Conservation (phyloP, 495 filamentous ascomycete species). For the Darksidea phi region DNA sequence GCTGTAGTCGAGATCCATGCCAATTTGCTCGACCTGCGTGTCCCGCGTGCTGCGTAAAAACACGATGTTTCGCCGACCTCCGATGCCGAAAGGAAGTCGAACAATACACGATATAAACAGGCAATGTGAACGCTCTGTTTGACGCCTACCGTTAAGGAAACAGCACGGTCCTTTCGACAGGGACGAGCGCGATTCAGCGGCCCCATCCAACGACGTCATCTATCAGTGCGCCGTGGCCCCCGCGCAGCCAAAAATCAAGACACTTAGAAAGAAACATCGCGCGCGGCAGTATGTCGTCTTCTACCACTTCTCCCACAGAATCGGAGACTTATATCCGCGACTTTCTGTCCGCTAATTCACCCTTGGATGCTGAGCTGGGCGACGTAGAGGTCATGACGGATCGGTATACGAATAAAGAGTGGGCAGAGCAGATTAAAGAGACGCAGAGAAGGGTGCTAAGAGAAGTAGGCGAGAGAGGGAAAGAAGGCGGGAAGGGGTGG, state of each 20-base stretch:
- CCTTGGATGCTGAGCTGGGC: slow-evolving; percentile 13
- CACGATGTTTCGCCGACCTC: slow-evolving; percentile 11
- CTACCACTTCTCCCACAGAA: neutral
- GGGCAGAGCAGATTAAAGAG: slow-evolving; percentile 38
- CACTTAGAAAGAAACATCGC: neutral
- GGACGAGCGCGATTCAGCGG: too few species aligned
- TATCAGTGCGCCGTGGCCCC: too few species aligned
- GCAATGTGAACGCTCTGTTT: neutral
- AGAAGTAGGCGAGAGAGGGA: slow-evolving; percentile 8
- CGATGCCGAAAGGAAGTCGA: neutral
- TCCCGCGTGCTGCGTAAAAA: slow-evolving; percentile 11
- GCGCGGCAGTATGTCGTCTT: neutral
- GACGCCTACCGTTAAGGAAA: too few species aligned
- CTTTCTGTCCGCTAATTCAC: slow-evolving; percentile 11
- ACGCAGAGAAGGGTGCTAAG: slow-evolving; percentile 26
- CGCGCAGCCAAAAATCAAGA: too few species aligned
- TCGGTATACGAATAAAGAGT: slow-evolving; percentile 43
- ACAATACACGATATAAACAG: slow-evolving; percentile 7
- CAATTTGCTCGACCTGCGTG: neutral
- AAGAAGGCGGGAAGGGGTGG: slow-evolving; percentile 11
- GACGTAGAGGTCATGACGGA: slow-evolving; percentile 36
- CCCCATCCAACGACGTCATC: slow-evolving; percentile 12
- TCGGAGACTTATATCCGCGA: slow-evolving; percentile 12
- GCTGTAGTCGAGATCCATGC: slow-evolving; percentile 6
- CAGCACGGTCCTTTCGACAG: too few species aligned